A percentile compares a stretch with the other conserved stretches of the same genome.
phyloP scores from a whole-genome alignment of 345 rosid genomes.

The Populus alba region DNA sequence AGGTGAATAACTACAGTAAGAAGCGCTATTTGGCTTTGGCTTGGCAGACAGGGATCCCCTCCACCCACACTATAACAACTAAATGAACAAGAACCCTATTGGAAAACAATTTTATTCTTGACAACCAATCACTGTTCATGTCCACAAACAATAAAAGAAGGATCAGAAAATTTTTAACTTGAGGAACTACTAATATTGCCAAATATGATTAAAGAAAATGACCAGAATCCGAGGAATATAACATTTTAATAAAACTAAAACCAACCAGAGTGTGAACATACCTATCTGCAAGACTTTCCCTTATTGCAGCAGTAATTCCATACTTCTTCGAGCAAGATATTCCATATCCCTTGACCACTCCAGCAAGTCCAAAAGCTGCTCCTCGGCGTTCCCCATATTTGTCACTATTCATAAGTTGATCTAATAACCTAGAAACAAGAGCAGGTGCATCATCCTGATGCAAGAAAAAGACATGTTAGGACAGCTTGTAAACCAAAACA shows the following conservation, averaged over 20 bases:
- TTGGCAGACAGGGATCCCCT: too few species aligned
- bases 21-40: too few species aligned
- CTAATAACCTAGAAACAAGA: conserved; percentile 72
- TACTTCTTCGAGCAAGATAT: conserved; percentile 78
- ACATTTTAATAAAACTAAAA: not conserved
- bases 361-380: conserved; percentile 98
- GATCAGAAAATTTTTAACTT: too few species aligned
- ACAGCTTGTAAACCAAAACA: not conserved
- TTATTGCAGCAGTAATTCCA: conserved; percentile 57
- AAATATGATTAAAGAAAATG: too few species aligned
- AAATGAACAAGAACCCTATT: too few species aligned
- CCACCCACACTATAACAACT: too few species aligned
- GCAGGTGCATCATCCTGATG: conserved; percentile 69
- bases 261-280: conserved; percentile 16
- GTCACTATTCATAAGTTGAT: conserved; percentile 81
- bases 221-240: not conserved
- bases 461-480: conserved; percentile 16
- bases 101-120: too few species aligned
- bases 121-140: too few species aligned
- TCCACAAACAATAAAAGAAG: too few species aligned
- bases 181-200: too few species aligned
- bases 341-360: conserved; percentile 90
- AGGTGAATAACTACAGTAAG: not conserved
- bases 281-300: conserved; percentile 81
- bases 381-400: conserved; percentile 98